phyloP scores from a whole-genome alignment of 495 filamentous ascomycete species.

The Aspergillus bertholletiae region DNA sequence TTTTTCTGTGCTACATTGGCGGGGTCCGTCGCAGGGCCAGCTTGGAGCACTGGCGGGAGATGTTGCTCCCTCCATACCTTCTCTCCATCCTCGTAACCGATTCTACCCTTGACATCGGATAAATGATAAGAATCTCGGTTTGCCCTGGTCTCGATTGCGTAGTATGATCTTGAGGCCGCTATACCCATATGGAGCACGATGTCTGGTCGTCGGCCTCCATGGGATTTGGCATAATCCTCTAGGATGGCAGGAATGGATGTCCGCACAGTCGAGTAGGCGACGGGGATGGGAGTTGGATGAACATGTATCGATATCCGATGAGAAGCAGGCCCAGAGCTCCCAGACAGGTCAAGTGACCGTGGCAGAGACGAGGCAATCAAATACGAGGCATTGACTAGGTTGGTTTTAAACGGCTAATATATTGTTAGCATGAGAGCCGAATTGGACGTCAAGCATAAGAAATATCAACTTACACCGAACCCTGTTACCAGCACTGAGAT shows the following conservation, averaged over 20 bases:
- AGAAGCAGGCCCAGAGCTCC: conserved; percentile 12
- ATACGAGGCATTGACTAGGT: conserved; percentile 68
- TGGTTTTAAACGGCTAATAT: conserved; percentile 62
- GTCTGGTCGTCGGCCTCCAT: conserved; percentile 52
- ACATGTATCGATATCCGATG: conserved; percentile 61
- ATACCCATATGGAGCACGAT: conserved; percentile 77
- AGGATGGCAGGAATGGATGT: conserved; percentile 57
- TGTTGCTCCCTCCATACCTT: conserved; percentile 43
- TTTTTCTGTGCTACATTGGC: not conserved
- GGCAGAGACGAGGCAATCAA: conserved; percentile 58
- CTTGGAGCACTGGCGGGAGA: conserved; percentile 30
- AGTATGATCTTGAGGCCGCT: conserved; percentile 64
- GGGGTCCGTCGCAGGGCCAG: conserved; percentile 20
- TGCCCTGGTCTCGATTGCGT: conserved; percentile 65
- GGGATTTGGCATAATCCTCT: conserved; percentile 27
- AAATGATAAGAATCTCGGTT: conserved; percentile 73
- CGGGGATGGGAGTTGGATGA: conserved; percentile 63
- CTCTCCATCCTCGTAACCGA: conserved; percentile 50
- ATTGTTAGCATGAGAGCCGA: conserved; percentile 9
- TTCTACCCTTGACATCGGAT: conserved; percentile 61
- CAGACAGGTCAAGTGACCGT: conserved; percentile 26
- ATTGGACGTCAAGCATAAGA: conserved; percentile 5
- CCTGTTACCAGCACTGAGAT: conserved; percentile 70
- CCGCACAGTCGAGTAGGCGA: conserved; percentile 64
- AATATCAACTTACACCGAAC: conserved; percentile 64